These are phyloP conservation scores for Malus hybrid DNA, from an alignment of 331 rosid genomes.

Conservation along the genomic window DNA sequence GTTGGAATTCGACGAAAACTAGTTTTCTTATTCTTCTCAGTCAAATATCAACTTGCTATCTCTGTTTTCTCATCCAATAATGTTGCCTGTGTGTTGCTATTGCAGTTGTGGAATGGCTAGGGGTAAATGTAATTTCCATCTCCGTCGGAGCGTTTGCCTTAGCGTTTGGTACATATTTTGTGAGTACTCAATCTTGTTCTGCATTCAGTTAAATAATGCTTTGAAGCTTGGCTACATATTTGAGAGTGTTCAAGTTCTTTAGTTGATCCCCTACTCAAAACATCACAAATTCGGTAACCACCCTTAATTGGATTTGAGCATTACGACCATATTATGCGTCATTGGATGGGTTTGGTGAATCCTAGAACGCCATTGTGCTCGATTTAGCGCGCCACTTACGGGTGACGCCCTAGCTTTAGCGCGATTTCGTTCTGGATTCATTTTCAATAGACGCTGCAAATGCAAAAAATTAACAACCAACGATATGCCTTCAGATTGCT, in stretches of 20 bases:
- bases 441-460: too few relatives aligned
- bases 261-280: not conserved
- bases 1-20: not conserved
- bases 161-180: slow-evolving; percentile 63
- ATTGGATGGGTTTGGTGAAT: too few relatives aligned
- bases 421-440: too few relatives aligned
- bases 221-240: not conserved
- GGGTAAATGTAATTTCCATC: slow-evolving; percentile 41
- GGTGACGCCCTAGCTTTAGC: too few relatives aligned
- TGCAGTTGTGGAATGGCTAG: slow-evolving; percentile 69
- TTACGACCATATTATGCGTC: too few relatives aligned
- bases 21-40: not conserved
- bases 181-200: slow-evolving; percentile 31
- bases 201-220: not conserved
- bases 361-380: too few relatives aligned
- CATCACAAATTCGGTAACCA: too few relatives aligned
- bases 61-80: not conserved
- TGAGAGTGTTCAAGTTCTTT: not conserved
- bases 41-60: not conserved
- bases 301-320: too few relatives aligned
- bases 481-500: not conserved
- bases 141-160: slow-evolving; percentile 40
- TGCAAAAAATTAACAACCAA: not conserved
- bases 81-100: slow-evolving; percentile 1
- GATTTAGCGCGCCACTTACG: too few relatives aligned